Percentiles rank a stretch among this genome's conserved stretches.
phyloP scores from a whole-genome alignment of 345 rosid species.

The Excoecaria agallocha region DNA sequence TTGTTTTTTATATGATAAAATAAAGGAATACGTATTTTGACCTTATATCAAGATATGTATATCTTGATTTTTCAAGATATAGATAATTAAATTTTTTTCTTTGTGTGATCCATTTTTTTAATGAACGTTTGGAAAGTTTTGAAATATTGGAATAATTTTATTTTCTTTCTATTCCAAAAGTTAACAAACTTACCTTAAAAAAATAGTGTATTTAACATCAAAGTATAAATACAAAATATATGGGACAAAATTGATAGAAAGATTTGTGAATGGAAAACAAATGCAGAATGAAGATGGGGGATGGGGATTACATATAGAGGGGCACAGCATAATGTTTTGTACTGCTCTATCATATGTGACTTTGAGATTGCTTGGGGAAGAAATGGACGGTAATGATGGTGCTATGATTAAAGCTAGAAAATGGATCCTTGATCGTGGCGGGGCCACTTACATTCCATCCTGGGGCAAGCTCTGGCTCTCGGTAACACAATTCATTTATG shows the following conservation, averaged over 20 bases:
- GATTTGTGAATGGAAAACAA: background rate
- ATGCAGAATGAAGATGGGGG: conserved; percentile 67
- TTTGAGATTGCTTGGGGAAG: conserved; percentile 52
- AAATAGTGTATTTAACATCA: too few species aligned
- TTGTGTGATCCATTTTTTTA: too few species aligned
- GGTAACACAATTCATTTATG: conserved; percentile 22
- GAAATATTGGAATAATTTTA: too few species aligned
- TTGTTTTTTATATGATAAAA: too few species aligned
- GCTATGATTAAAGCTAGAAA: conserved; percentile 43
- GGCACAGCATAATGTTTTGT: conserved; percentile 57
- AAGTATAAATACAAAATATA: too few species aligned
- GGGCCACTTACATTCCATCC: conserved; percentile 58
- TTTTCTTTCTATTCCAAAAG: too few species aligned
- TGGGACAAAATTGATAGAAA: background rate
- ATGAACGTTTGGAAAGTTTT: too few species aligned
- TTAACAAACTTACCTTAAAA: too few species aligned
- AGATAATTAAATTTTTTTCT: too few species aligned
- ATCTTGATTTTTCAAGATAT: too few species aligned
- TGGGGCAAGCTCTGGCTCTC: conserved; percentile 88
- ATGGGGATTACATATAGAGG: conserved; percentile 77
- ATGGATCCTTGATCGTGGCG: conserved; percentile 66
- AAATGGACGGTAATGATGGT: conserved; percentile 36
- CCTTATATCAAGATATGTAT: too few species aligned
- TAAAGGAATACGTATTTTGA: too few species aligned
- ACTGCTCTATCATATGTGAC: conserved; percentile 49